Conservation (phyloP, 768 basidiomycete species). For the Daedaleopsis sinensis region DNA sequence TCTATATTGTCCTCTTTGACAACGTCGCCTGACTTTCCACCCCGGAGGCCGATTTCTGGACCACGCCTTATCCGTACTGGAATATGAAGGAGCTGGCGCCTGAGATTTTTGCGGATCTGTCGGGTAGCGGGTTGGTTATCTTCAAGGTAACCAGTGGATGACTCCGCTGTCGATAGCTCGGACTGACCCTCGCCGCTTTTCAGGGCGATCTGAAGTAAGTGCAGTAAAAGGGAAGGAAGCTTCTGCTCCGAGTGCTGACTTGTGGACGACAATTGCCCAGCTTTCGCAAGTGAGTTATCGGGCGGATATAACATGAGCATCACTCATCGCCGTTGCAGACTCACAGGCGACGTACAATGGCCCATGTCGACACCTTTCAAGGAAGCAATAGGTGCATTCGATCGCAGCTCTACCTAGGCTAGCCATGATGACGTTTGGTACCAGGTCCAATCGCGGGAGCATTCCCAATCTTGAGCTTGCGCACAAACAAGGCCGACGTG, state of each 20-base stretch:
- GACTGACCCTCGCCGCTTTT: background rate
- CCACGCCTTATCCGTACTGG: conserved; percentile 76
- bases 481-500: conserved; percentile 96
- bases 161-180: too few relatives aligned
- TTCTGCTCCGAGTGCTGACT: background rate
- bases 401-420: background rate
- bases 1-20: background rate
- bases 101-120: conserved; percentile 52
- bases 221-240: too few relatives aligned
- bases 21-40: background rate
- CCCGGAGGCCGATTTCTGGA: conserved; percentile 62
- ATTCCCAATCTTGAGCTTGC: conserved; percentile 81
- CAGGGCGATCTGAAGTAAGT: conserved; percentile 92
- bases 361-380: conserved; percentile 77
- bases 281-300: conserved; percentile 75
- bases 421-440: background rate
- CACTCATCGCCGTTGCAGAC: conserved; percentile 44
- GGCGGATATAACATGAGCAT: background rate
- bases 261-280: conserved; percentile 37
- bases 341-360: conserved; percentile 91
- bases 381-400: conserved; percentile 62
- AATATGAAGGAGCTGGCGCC: conserved; percentile 60
- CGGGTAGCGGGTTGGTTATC: conserved; percentile 67
- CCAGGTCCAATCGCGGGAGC: conserved; percentile 78
- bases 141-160: conserved; percentile 63